These are phyloP conservation scores for Aristolochia californica DNA, from an alignment of 164 flowering plant species.

Conservation along the genomic window DNA sequence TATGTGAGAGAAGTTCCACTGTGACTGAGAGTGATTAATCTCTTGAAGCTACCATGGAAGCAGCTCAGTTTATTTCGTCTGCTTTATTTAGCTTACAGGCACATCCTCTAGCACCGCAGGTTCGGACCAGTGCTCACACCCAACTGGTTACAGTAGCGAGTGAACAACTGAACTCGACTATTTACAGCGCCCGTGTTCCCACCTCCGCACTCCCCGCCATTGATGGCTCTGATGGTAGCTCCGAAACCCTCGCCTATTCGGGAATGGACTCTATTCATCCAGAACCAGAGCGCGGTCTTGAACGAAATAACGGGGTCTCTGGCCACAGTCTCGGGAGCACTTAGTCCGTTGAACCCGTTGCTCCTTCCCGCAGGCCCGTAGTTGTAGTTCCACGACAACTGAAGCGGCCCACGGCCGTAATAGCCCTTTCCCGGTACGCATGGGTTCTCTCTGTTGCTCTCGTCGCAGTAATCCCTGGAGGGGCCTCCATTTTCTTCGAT, in stretches of 20 bases:
- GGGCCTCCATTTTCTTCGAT: slow-evolving; percentile 29
- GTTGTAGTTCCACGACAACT: slow-evolving; percentile 30
- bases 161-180: slow-evolving; percentile 26
- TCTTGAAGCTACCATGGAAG: too few relatives aligned
- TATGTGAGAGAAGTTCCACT: too few relatives aligned
- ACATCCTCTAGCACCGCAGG: slow-evolving; percentile 22
- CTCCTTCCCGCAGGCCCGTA: slow-evolving; percentile 26
- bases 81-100: too few relatives aligned
- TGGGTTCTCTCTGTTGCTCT: slow-evolving; percentile 14
- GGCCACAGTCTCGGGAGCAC: slow-evolving; percentile 26
- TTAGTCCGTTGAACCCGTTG: slow-evolving; percentile 28
- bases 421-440: slow-evolving; percentile 20
- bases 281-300: slow-evolving; percentile 33
- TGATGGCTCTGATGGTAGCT: slow-evolving; percentile 23
- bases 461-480: slow-evolving; percentile 17
- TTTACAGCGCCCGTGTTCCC: slow-evolving; percentile 9
- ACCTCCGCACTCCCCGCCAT: slow-evolving; percentile 19
- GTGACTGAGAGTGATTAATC: too few relatives aligned
- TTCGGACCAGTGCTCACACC: slow-evolving; percentile 37
- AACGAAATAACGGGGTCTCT: slow-evolving; percentile 16
- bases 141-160: slow-evolving; percentile 26
- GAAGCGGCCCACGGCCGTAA: slow-evolving; percentile 29
- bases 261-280: slow-evolving; percentile 24
- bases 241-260: slow-evolving; percentile 25
- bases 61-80: too few relatives aligned